Evolutionary conservation across 2,329 filamentous ascomycete genomes (phyloP), one percentile per base, ranked within the genome.

Genomic region (Exophiala alcalophila): DNA sequence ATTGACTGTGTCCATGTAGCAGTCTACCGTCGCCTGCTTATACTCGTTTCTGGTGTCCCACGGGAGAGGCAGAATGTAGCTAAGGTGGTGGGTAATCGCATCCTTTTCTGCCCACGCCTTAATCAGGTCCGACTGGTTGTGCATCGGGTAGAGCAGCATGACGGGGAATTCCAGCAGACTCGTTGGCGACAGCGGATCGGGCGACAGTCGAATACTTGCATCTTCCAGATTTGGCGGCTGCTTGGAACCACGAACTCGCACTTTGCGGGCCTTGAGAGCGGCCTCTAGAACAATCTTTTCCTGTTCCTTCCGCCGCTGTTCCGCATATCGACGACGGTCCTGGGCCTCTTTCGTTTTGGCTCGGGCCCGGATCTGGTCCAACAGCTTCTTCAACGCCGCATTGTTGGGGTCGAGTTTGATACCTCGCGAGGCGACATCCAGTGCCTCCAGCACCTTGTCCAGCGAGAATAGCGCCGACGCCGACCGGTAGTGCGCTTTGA

Each of bases 401-500:
- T 95, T 96, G 9, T 66, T 61, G 2, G 76, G 63, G 50, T 94
- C 89, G n/a, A 92, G 64, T 2, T 73, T 71, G 2, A 96, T 71
- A 0, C 90, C 92, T 4, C 80, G 76, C 4, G 76, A 69, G 59
- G 84, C 90, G 4, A 87, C 81, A 62, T 94, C 88, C 54, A 83
- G 76, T 2, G 92, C 90, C 67, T 96, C 89, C 15, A 69, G 65
- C 42, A 94, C 71, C 59, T 87, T 87, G 62, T 86, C 83, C 11
- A 96, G 78, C 1, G 83, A 80, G 18, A 94, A 71, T 43, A 94
- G 77, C 3, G 92, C 91, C 47, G 76, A 74, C 2, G 85, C 79
- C 41, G 85, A 89, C 50, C 92, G 84, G 67, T 94, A 98, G 68
- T 83, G 88, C 1, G 92, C 91, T 69, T 98, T 98, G 59, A 94